phyloP scores from a whole-genome alignment of 1,284 basidiomycete species.

The Butyriboletus appendiculatus region DNA sequence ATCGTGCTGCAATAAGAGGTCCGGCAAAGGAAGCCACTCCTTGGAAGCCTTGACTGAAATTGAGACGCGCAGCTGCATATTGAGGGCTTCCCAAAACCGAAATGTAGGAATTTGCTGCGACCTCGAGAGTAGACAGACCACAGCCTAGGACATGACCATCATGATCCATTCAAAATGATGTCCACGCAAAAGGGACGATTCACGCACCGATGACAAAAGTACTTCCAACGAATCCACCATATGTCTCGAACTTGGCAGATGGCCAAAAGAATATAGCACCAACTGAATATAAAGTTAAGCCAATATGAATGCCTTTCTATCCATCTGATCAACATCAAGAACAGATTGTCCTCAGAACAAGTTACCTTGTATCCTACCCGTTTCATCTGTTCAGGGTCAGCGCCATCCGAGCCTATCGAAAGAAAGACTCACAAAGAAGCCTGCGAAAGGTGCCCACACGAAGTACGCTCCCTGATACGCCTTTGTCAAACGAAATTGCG shows the following conservation, averaged over 20 bases:
- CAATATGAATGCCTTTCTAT: slow-evolving; percentile 66
- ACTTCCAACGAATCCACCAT: slow-evolving; percentile 74
- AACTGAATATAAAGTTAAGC: slow-evolving; percentile 69
- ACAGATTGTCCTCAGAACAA: background rate
- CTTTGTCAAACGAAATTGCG: background rate
- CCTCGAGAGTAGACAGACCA: slow-evolving; percentile 69
- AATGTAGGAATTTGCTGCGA: slow-evolving; percentile 82
- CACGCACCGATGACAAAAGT: slow-evolving; percentile 64
- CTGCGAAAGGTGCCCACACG: slow-evolving; percentile 60
- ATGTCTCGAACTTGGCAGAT: slow-evolving; percentile 64
- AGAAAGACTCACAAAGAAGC: slow-evolving; percentile 46
- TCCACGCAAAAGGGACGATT: background rate
- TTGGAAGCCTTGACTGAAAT: slow-evolving; percentile 84
- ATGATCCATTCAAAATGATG: background rate
- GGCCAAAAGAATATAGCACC: slow-evolving; percentile 84
- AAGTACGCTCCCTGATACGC: slow-evolving; percentile 61
- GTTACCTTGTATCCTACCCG: slow-evolving; percentile 59
- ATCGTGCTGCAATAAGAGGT: slow-evolving; percentile 75
- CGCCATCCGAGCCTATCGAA: background rate
- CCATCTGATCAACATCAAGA: background rate
- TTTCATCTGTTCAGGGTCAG: slow-evolving; percentile 48
- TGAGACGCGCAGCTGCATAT: slow-evolving; percentile 76
- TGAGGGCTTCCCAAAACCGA: slow-evolving; percentile 65
- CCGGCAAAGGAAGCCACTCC: slow-evolving; percentile 79
- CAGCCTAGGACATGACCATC: slow-evolving; percentile 47